phyloP scores from a whole-genome alignment of 2,329 filamentous ascomycete species.

The Cercospora janseana region DNA sequence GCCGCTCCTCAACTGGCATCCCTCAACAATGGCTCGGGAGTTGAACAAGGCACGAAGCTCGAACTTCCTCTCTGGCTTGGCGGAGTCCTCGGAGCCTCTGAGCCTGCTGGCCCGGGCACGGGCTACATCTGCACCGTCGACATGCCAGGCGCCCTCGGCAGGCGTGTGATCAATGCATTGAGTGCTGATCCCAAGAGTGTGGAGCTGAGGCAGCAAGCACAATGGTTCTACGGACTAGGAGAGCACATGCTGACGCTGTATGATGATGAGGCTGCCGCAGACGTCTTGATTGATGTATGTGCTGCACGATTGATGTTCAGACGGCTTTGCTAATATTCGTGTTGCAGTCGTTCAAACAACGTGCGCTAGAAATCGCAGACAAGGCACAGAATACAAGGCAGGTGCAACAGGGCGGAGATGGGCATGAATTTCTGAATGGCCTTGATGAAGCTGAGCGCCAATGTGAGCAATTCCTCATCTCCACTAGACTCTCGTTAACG shows the following conservation, averaged over 20 bases:
- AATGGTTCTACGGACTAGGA: conserved; percentile 84
- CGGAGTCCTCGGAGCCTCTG: conserved; percentile 77
- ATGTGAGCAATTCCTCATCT: conserved; percentile 8
- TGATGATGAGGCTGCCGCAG: conserved; percentile 77
- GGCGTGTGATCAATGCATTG: conserved; percentile 80
- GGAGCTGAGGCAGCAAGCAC: conserved; percentile 75
- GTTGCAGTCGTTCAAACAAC: conserved; percentile 69
- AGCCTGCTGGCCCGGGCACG: conserved; percentile 42
- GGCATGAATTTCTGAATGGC: conserved; percentile 77
- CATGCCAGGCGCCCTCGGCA: conserved; percentile 72
- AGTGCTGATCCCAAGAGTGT: conserved; percentile 87
- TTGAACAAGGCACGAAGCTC: conserved; percentile 77
- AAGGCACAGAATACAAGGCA: conserved; percentile 78
- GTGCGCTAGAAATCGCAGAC: conserved; percentile 79
- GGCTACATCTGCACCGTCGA: conserved; percentile 73
- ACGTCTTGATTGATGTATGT: conserved; percentile 52
- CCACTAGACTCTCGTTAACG: not conserved
- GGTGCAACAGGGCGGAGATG: conserved; percentile 23
- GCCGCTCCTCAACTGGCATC: conserved; percentile 84
- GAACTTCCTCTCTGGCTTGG: conserved; percentile 90
- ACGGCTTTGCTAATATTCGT: conserved; percentile 1
- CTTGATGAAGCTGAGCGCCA: conserved; percentile 86
- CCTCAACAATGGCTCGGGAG: conserved; percentile 68
- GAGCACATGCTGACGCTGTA: conserved; percentile 86
- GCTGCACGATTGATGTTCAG: not conserved